phyloP scores from a whole-genome alignment of 257 asterid species.

The Salvia miltiorrhiza region DNA sequence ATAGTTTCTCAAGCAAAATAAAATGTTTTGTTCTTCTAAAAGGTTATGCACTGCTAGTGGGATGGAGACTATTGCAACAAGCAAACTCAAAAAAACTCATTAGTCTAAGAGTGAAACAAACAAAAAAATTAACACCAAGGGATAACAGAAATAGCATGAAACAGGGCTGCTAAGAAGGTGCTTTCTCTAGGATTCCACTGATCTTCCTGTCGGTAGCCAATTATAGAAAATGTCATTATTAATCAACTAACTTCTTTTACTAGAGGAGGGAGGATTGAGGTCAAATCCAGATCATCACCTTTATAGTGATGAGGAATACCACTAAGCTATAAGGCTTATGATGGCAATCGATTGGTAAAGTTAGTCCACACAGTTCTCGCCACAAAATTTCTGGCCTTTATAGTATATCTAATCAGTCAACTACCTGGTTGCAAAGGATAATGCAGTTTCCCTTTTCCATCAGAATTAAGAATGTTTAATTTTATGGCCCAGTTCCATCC shows the following conservation, averaged over 20 bases:
- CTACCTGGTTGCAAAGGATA: too few species aligned
- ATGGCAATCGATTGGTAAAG: not conserved
- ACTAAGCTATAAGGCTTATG: not conserved
- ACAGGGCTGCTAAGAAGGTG: not conserved
- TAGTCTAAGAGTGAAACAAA: too few species aligned
- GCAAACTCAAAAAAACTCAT: constrained; percentile 4
- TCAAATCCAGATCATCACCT: not conserved
- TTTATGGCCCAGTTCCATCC: not conserved
- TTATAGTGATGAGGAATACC: not conserved
- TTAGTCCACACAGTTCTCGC: constrained; percentile 5
- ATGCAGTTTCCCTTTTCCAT: too few species aligned
- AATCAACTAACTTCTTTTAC: not conserved
- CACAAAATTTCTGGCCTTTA: too few species aligned
- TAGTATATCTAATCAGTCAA: too few species aligned
- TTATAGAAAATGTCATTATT: not conserved
- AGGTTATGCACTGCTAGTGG: not conserved
- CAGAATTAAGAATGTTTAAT: too few species aligned
- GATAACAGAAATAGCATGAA: not conserved
- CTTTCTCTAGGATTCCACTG: not conserved
- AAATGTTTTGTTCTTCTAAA: not conserved
- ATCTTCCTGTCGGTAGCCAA: not conserved
- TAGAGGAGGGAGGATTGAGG: too few species aligned
- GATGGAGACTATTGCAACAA: not conserved
- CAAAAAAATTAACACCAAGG: not conserved
- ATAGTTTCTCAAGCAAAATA: constrained; percentile 4